Evolutionary conservation across 768 basidiomycete species (phyloP), one percentile per base, ranked within the genome.

Genomic region (Tephrocybe sp.): DNA sequence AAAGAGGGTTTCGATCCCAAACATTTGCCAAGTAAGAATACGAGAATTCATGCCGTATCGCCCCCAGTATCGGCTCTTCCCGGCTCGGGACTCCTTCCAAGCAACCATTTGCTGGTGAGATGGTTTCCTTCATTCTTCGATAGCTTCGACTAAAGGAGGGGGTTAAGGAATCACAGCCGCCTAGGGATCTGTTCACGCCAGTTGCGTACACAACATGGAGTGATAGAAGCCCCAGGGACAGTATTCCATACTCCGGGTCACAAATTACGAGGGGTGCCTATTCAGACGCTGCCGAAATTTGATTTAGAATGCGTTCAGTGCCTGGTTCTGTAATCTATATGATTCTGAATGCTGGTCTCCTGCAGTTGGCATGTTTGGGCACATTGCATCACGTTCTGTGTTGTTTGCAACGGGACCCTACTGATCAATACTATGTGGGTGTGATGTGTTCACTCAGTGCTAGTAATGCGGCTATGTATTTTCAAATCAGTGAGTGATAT

Each of bases 221-320:
- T 5, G 56, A 52, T n/a, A 61, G 64, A 22, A 54, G 56, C 35
- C 71, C 69, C 1, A 43, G 68, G 49, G 71, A 72, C 32, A 70
- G 66, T 26, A 47, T 63, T 47, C 52, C 44, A 18, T 61, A 51
- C 36, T 53, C 30, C 43, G 58, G 39, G 24, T 61, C 46, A 30
- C 60, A 47, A 43, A 25, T 59, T 31, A 50, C 63, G 4, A 57
- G 60, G 9, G 51, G 48, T 12, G 60, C 64, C 11, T 71, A 68
- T 44, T 61, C 59, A 30, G 68, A 66, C 27, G 66, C 61, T 28
- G 58, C 69, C 15, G 69, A 71, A 46, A 51, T 70, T 44, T 71
- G 48, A 66, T 42, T 16, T 19, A 16, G n/a, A 9, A 35, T 16
- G 9, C 18, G 6, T 37, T 18, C 18, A 37, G n/a, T n/a, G n/a